Base-by-base conservation (phyloP, 1,284 basidiomycete species). In the Tremellales sp. region DNA sequence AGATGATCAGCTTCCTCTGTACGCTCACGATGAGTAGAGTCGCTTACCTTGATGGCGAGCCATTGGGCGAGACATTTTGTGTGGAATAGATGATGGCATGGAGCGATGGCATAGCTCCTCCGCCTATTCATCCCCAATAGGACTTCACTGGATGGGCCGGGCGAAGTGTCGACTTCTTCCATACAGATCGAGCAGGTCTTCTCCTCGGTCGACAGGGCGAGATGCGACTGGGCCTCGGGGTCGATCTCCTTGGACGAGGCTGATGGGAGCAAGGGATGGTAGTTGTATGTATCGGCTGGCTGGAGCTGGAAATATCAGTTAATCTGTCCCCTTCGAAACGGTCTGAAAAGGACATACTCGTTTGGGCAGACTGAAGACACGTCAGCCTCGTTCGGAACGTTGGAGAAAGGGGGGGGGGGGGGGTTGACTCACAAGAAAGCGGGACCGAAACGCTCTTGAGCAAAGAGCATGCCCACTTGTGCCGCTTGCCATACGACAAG, bases 121-220 rank as follows among this genome's bases (percentile, higher is more conserved):
- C 82, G 79, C 51, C 78, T 73, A 39, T 69, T 65, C 36, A 67
- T 47, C 58, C 72, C 71, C 48, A 62, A 77, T 51, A 46, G 15
- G 4, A 37, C 33, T 7, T 45, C 42, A 44, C 70, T 44, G 82
- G 81, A n/a, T 82, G 73, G 36, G 21, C 48, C 43, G 31, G 31
- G 19, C 11, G 46, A 17, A 17, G 40, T 43, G 23, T 81, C 65
- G 53, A 92, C 91, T 7, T 83, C 80, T 53, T 93, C 89, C 87
- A 92, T 90, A 67, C 89, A 93, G 53, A 93, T 92, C 3, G 86
- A 82, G 61, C 89, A 93, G 62, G 91, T 87, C 4, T 85, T 87
- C 15, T 90, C 76, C 10, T 83, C 81, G 55, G 82, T 49, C 25
- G 48, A 52, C 19, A 36, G 19, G 15, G 37, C 40, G 22, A 46